Evolutionary conservation across 192 early-diverging fungal species (phyloP), one percentile per base, ranked within the genome.

Genomic region (Gigaspora rosea): DNA sequence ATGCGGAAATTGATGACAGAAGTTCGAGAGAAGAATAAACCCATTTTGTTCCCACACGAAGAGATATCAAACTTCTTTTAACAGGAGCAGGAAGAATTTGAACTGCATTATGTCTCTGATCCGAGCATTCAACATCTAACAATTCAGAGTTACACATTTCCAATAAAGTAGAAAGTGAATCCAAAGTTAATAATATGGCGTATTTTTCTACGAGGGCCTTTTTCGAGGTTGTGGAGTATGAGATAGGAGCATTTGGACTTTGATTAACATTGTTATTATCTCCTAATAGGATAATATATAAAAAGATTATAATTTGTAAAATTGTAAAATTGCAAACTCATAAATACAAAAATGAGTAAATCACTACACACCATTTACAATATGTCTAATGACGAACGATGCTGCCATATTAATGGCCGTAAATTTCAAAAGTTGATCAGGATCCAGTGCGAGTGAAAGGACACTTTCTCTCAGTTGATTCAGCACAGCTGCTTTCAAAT

Each of bases 21-120:
- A 74, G 59, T 41, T 61, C 72, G 41, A 79, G 41, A 16, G 20
- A 75, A 3, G 33, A 51, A 50, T 66, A 22, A 58, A 79, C n/a
- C 78, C 78, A 79, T 58, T 73, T 79, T 51, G 47, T 63, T n/a
- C 57, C 70, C 6, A 74, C 33, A 51, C 78, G 78, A 27, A 79
- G 18, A 66, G 78, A 41, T 41, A 72, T 35, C 18, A 79, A 48
- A 32, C 78, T 50, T 22, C 78, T 63, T 73, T 79, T 79, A n/a
- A 79, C 71, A 48, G 78, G 22, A 27, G 68, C 71, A 16, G 78
- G 70, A 51, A 79, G 62, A 46, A 49, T 33, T 64, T 79, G 78
- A 12, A 79, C 58, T 2, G 78, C 72, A 20, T 35, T 76, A 4
- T 54, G 22, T 8, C 9, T 47, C 35, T 41, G 8, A 10, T 66